A percentile compares a stretch with the other conserved stretches of the same genome.
Conservation (phyloP, 176 grass and related monocot genomes). For the Areca catechu region DNA sequence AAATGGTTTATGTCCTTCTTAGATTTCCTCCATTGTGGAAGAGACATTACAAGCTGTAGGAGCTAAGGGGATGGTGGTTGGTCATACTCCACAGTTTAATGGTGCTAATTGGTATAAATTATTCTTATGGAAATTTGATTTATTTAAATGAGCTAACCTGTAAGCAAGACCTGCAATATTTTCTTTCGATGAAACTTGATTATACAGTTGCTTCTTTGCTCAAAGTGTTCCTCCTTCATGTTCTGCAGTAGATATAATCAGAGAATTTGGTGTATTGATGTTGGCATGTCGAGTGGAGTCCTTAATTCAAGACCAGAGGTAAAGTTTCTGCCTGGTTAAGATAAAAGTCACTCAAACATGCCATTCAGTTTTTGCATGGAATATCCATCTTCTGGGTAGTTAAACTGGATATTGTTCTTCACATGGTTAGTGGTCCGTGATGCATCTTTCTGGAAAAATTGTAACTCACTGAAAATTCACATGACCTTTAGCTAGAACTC, state of each 20-base stretch:
- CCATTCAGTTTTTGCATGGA: too few relatives aligned
- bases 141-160: background rate
- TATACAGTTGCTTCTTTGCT: too few relatives aligned
- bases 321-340: background rate
- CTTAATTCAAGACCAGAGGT: constrained; percentile 83
- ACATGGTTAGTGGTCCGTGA: too few relatives aligned
- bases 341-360: too few relatives aligned
- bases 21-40: constrained; percentile 77
- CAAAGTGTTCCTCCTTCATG: too few relatives aligned
- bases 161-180: constrained; percentile 1
- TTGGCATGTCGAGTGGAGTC: constrained; percentile 93
- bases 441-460: too few relatives aligned
- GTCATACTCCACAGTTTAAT: constrained; percentile 71
- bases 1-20: constrained; percentile 16
- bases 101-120: constrained; percentile 67
- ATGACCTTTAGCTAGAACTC: too few relatives aligned
- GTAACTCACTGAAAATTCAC: too few relatives aligned
- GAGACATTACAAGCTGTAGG: constrained; percentile 54
- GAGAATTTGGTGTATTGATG: constrained; percentile 88
- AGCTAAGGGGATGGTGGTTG: constrained; percentile 90
- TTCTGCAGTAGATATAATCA: constrained; percentile 65
- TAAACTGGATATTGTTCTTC: background rate
- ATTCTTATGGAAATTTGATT: background rate
- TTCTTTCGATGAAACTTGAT: too few relatives aligned
- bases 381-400: too few relatives aligned